Conservation (phyloP, 352 stramenopile species). For the Blastocystis sp. region DNA sequence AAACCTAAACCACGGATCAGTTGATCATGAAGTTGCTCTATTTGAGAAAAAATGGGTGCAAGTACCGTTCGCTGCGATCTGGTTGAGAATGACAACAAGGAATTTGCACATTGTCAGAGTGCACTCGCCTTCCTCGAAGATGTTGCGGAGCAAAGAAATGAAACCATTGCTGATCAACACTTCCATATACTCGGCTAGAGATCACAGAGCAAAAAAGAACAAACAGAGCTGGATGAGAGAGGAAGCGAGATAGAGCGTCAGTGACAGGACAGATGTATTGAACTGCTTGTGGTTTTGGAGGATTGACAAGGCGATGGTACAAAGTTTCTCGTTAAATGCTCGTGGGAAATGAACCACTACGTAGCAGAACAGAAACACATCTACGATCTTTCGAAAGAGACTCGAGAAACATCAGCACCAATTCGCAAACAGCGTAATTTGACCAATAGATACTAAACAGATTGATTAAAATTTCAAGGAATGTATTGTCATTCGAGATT, state of each 20-base stretch:
- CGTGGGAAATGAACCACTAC: constrained; percentile 3
- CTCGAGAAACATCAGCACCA: not conserved
- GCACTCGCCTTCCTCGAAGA: not conserved
- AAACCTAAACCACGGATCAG: not conserved
- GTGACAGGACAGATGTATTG: not conserved
- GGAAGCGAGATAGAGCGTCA: not conserved
- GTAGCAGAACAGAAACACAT: not conserved
- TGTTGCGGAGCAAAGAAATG: not conserved
- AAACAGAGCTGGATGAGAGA: not conserved
- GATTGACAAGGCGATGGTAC: not conserved
- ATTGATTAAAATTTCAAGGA: not conserved
- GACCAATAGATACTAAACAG: not conserved
- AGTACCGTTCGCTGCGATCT: constrained; percentile 10
- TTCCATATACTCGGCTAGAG: not conserved
- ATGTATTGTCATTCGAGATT: not conserved
- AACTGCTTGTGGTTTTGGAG: not conserved
- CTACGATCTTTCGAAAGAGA: not conserved
- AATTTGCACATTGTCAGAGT: constrained; percentile 23
- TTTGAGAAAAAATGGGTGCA: not conserved
- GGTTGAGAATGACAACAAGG: constrained; percentile 47
- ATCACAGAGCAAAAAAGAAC: not conserved
- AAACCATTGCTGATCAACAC: constrained; percentile 24
- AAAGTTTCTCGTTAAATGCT: not conserved
- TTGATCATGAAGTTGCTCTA: not conserved
- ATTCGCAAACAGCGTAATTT: not conserved